Evolutionary conservation across 1,284 basidiomycete species (phyloP).

Genomic region (Microbotryum violaceum): DNA sequence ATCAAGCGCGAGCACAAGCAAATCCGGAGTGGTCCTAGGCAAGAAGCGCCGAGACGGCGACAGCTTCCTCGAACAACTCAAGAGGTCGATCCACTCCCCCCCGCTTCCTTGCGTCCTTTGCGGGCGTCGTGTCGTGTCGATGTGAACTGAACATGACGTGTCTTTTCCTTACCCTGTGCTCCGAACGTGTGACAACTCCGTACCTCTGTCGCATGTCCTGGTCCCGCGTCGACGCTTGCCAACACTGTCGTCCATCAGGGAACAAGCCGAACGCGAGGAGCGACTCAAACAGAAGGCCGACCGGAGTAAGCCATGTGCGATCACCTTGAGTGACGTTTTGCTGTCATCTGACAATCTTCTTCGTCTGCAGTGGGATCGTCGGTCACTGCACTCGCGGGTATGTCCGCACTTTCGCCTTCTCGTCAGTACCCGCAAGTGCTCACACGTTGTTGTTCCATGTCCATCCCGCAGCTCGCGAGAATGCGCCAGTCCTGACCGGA

Average conservation of each 20-base stretch:
- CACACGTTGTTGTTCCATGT: not conserved
- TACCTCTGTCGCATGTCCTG: no score
- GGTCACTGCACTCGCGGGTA: conserved; percentile 76
- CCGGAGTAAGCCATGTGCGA: conserved; percentile 9
- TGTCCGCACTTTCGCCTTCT: conserved; percentile 13
- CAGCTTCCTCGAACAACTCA: conserved; percentile 84
- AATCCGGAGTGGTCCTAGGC: conserved; percentile 48
- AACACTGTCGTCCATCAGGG: conserved; percentile 48
- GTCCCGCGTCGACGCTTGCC: not conserved
- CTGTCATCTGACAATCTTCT: conserved; percentile 42
- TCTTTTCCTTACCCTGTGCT: not conserved
- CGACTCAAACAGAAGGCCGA: conserved; percentile 58
- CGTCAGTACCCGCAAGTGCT: not conserved
- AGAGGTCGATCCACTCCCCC: conserved; percentile 51
- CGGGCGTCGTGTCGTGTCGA: not conserved
- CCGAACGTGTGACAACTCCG: not conserved
- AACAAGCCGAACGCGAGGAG: conserved; percentile 81
- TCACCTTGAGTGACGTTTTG: conserved; percentile 25
- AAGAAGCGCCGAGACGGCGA: conserved; percentile 92
- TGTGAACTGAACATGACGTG: conserved; percentile 18
- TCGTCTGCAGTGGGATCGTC: conserved; percentile 50
- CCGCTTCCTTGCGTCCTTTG: not conserved
- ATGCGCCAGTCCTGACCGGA: conserved; percentile 44
- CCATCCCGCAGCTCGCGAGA: conserved; percentile 20
- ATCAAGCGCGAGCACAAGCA: not conserved